Percentiles rank a stretch among this genome's conserved stretches.
Conservation (phyloP, 805 yeast species). For the Spencermartinsiella europaea region DNA sequence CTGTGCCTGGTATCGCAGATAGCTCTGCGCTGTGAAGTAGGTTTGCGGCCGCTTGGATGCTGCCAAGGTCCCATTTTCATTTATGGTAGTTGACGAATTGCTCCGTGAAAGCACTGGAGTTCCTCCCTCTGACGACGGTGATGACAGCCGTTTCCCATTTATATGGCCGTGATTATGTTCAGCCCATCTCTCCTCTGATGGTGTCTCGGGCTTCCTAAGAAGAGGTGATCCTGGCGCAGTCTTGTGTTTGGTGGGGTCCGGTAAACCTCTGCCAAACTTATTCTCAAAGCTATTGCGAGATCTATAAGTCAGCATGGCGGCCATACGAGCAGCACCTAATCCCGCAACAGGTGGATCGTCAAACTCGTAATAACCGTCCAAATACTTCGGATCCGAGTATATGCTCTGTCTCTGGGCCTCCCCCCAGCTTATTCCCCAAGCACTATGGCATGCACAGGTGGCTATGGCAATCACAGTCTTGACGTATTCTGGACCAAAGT, state of each 20-base stretch:
- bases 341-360: conserved; percentile 84
- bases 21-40: conserved; percentile 91
- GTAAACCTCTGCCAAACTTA: conserved; percentile 81
- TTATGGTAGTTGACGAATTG: conserved; percentile 3
- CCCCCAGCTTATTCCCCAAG: conserved; percentile 99
- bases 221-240: conserved; percentile 24
- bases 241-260: conserved; percentile 42
- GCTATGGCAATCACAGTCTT: conserved; percentile 75
- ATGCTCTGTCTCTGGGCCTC: conserved; percentile 97
- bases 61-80: neutral
- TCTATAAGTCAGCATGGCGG: conserved; percentile 88
- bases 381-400: conserved; percentile 89
- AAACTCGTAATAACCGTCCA: conserved; percentile 78
- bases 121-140: conserved; percentile 5
- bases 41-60: conserved; percentile 37
- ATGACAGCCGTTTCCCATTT: conserved; percentile 25
- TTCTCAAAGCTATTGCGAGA: conserved; percentile 88
- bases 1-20: conserved; percentile 88
- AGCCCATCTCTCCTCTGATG: conserved; percentile 70
- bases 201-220: conserved; percentile 33
- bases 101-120: conserved; percentile 2
- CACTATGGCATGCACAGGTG: conserved; percentile 89
- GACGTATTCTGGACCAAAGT: conserved; percentile 62
- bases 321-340: conserved; percentile 94
- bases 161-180: conserved; percentile 82